phyloP scores from a whole-genome alignment of 2,329 filamentous ascomycete species.

The Onygenales sp. region DNA sequence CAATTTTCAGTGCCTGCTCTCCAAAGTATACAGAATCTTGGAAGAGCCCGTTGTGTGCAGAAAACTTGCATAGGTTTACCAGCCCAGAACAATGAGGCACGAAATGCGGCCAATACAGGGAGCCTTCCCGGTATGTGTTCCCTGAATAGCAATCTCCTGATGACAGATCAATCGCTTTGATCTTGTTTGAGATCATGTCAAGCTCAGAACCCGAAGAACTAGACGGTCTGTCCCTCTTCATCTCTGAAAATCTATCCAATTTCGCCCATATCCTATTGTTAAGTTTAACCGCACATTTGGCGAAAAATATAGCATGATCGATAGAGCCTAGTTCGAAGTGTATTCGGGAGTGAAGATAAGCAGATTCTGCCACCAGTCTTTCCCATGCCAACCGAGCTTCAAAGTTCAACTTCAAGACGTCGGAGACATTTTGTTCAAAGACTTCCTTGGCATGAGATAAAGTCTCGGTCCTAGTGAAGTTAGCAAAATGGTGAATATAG shows the following conservation, averaged over 20 bases:
- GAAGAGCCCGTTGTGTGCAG: constrained; percentile 75
- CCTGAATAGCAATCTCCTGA: constrained; percentile 19
- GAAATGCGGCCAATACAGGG: constrained; percentile 72
- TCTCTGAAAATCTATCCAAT: constrained; percentile 36
- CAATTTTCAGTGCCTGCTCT: constrained; percentile 72
- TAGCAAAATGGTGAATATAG: constrained; percentile 30
- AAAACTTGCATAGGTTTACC: constrained; percentile 65
- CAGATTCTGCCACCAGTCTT: constrained; percentile 49
- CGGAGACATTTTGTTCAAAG: constrained; percentile 23
- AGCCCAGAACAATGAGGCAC: constrained; percentile 63
- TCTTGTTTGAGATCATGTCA: constrained; percentile 27
- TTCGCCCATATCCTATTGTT: constrained; percentile 44
- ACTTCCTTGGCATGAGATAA: constrained; percentile 20
- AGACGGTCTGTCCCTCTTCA: constrained; percentile 22
- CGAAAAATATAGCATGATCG: constrained; percentile 38
- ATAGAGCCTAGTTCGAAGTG: constrained; percentile 47
- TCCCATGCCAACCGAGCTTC: constrained; percentile 38
- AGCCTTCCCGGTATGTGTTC: constrained; percentile 41
- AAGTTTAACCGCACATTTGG: constrained; percentile 39
- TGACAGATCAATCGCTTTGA: constrained; percentile 31
- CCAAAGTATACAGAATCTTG: constrained; percentile 83
- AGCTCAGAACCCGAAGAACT: constrained; percentile 20
- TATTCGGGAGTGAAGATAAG: constrained; percentile 55
- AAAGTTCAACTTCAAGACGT: constrained; percentile 25
- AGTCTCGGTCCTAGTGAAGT: constrained; percentile 31